Base-by-base conservation (phyloP, 371 early-diverging fungal species). In the Apophysomyces ossiformis region DNA sequence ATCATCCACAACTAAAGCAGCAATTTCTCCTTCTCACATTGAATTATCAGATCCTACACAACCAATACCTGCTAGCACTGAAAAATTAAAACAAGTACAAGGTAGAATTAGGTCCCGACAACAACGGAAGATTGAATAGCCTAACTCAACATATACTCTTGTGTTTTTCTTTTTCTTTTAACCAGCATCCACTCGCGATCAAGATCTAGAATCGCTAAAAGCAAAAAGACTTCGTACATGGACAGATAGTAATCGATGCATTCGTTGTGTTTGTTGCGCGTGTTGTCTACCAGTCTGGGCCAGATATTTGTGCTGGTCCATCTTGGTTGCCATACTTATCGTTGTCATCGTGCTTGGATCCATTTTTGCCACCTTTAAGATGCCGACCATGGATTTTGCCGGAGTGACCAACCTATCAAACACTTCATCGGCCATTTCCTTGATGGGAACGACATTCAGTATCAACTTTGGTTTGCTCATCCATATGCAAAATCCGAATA, bases 401-500 rank as follows among this genome's bases (percentile, higher is more conserved):
- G 71, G 71, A 7, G 57, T 58, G 4, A 64, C 58, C 26, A 57
- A 54, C 7, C 43, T 64, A 38, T 45, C 59, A 15, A 67, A 64
- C 37, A 58, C 58, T 7, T 62, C 41, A 43, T 54, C 65, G 3
- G 41, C 60, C 18, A 12, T 72, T 1, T 45, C 59, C 39, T 64
- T 57, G 47, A 59, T 56, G 35, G 72, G 72, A 3, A 39, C 59
- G 58, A 64, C 56, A 3, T 43, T 69, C 44, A 57, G 50, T 12
- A 56, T 76, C 58, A 69, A 67, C 54, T 64, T 69, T 44, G 69
- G 66, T 6, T 61, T 76, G 36, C 32, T 69, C 35, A 70, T 84
- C 39, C 45, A 75, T 15, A 74, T 79, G 21, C 39, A 63, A 18
- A 82, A 84, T 61, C 79, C 81, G n/a, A 84, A 84, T 65, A 66